Percentiles rank a stretch among this genome's conserved stretches.
Evolutionary conservation across 768 basidiomycete genomes (phyloP).

Genomic region (Lactarius sanguifluus): DNA sequence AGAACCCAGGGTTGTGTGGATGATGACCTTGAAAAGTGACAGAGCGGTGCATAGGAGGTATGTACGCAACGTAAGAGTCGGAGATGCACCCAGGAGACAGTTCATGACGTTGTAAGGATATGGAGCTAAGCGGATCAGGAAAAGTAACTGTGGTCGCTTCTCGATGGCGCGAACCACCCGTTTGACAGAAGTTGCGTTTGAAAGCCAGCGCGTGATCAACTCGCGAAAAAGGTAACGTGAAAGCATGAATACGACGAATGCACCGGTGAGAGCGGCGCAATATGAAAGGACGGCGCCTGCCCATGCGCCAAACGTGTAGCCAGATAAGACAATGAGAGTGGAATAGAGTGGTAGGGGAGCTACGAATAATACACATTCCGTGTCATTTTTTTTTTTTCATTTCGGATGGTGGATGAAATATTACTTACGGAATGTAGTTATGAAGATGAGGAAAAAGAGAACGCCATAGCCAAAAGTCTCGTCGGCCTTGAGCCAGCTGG

Average conservation of each 20-base stretch:
- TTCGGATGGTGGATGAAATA: conserved; percentile 26
- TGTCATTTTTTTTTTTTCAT: conserved; percentile 4
- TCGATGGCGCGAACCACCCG: conserved; percentile 87
- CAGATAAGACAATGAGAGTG: conserved; percentile 87
- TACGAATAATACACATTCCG: conserved; percentile 35
- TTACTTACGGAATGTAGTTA: conserved; percentile 82
- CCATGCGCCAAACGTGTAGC: conserved; percentile 87
- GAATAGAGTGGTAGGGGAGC: conserved; percentile 92
- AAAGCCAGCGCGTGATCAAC: conserved; percentile 69
- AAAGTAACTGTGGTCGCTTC: conserved; percentile 81
- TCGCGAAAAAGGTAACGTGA: conserved; percentile 74
- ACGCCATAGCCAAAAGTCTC: conserved; percentile 72
- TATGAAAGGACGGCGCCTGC: conserved; percentile 86
- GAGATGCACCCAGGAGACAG: conserved; percentile 86
- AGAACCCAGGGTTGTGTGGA: conserved; percentile 86
- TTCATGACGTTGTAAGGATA: conserved; percentile 96
- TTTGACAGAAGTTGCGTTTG: conserved; percentile 66
- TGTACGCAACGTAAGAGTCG: conserved; percentile 72
- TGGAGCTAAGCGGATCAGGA: conserved; percentile 89
- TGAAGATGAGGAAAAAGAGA: conserved; percentile 78
- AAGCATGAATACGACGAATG: conserved; percentile 76
- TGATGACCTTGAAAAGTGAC: conserved; percentile 84
- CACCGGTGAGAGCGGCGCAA: conserved; percentile 79
- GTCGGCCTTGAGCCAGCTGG: conserved; percentile 73
- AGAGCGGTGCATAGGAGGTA: conserved; percentile 80